Evolutionary conservation across 805 yeast species (phyloP), one percentile per base, ranked within the genome.

Genomic region (Ogataea zsoltii): DNA sequence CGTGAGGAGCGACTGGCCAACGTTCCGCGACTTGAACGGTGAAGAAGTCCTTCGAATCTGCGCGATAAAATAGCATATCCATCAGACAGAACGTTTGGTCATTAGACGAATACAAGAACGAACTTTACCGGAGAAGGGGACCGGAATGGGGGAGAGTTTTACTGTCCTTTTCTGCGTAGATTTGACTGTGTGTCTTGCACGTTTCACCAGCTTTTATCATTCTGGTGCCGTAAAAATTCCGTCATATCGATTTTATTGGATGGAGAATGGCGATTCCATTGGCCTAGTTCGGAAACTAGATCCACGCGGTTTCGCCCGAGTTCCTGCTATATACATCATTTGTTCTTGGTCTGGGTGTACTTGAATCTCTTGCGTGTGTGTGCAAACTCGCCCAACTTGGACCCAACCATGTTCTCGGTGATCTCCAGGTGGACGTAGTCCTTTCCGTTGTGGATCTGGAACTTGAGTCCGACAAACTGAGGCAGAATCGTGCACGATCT

Each of bases 321-420:
- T n/a, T n/a, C n/a, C n/a, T 21, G 25, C 25, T 50, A 46, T 41
- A 43, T 46, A 54, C 35, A 41, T 48, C 55, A 67, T 58, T 72
- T 77, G 60, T 83, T 85, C 75, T 85, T 85, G 28, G 90, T 80
- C 66, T 78, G 86, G 42, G 90, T 86, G 70, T 87, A 90, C 51
- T 79, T 81, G 68, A 88, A 88, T 63, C 85, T 81, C 78, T 88
- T 88, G 69, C 98, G 80, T 1, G 99, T 94, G 44, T 91, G 88
- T 2, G 96, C 96, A 72, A 88, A 94, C 66, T 92, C 97, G 2
- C 99, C 99, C 45, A 94, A 71, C 64, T 92, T 94, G 55, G 83
- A 79, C 15, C 99, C 99, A 49, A 94, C 97, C 99, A 94, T 94
- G 57, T 94, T 94, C 63, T 94, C 97, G 7, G 85, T 80, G 23